Base-by-base conservation (phyloP, 805 yeast species). In the Metschnikowia chrysomelidarum region DNA sequence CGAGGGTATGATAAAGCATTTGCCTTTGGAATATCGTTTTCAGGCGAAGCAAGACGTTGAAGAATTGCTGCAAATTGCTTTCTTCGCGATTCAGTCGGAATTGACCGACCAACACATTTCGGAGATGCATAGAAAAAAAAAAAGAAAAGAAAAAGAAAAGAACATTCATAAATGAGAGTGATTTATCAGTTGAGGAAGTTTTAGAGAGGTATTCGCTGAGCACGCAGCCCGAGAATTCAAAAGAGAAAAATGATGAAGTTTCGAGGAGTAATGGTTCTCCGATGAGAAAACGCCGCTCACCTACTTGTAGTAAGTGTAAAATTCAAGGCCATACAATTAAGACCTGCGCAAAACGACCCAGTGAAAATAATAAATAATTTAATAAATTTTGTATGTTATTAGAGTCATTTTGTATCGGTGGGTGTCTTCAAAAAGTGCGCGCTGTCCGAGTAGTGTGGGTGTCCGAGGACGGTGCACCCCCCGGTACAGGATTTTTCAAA, bases 131-230 rank as follows among this genome's bases (percentile, higher is more conserved):
- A 8, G 3, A 15, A 25, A 15, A 14, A 25, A n/a, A 25, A 6
- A 7, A 25, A 25, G 2, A 25, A 25, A 19, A 19, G 19, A 3
- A 7, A n/a, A n/a, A n/a, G n/a, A 25, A 25, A 25, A 25, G 19
- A 25, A n/a, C 14, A 14, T 25, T 25, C 19, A 25, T 25, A 15
- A 14, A 14, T 9, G 15, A 25, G 15, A 6, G 28, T 25, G 28
- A 15, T n/a, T n/a, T 25, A 8, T 25, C 28, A n/a, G 28, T 25
- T 7, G 6, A 25, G 28, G 28, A 25, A 19, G 28, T 25, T 19
- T 3, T n/a, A 23, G 25, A 3, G 15, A 24, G n/a, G n/a, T 24
- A 12, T 24, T 8, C 26, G 13, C 13, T 24, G 13, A n/a, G n/a
- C 26, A 13, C 4, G 26, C 4, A 24, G 26, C 26, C 26, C 15